Percentiles rank a stretch among this genome's conserved stretches.
phyloP scores from a whole-genome alignment of 129 eudicot species.

The Erigeron canadensis region DNA sequence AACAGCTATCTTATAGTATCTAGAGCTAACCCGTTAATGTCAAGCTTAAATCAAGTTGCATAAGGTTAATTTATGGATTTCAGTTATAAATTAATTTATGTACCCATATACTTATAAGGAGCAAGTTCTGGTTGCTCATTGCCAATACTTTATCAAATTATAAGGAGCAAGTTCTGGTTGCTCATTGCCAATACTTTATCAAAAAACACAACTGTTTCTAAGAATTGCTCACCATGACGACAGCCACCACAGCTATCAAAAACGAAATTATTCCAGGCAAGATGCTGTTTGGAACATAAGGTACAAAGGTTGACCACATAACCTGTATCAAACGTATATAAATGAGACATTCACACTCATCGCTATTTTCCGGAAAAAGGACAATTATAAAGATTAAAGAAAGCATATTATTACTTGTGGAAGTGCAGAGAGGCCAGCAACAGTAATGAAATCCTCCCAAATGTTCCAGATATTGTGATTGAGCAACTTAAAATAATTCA shows the following conservation, averaged over 20 bases:
- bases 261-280: conserved; percentile 75
- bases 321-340: conserved; percentile 52
- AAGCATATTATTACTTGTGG: conserved; percentile 62
- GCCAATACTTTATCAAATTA: background rate
- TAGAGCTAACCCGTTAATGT: background rate
- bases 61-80: background rate
- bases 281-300: conserved; percentile 73
- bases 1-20: background rate
- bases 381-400: background rate
- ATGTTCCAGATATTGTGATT: conserved; percentile 57
- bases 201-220: background rate
- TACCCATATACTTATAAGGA: background rate
- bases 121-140: background rate
- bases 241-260: conserved; percentile 53
- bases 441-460: conserved; percentile 96
- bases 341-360: background rate
- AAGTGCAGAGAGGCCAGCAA: conserved; percentile 87
- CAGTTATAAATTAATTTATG: background rate
- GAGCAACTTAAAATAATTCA: conserved; percentile 71
- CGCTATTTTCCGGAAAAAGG: background rate
- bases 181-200: background rate
- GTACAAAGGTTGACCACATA: conserved; percentile 99
- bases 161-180: background rate
- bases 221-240: conserved; percentile 62
- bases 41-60: background rate